Evolutionary conservation across 2,329 filamentous ascomycete species (phyloP), one percentile per base, ranked within the genome.

Genomic region (Fusarium napiforme): DNA sequence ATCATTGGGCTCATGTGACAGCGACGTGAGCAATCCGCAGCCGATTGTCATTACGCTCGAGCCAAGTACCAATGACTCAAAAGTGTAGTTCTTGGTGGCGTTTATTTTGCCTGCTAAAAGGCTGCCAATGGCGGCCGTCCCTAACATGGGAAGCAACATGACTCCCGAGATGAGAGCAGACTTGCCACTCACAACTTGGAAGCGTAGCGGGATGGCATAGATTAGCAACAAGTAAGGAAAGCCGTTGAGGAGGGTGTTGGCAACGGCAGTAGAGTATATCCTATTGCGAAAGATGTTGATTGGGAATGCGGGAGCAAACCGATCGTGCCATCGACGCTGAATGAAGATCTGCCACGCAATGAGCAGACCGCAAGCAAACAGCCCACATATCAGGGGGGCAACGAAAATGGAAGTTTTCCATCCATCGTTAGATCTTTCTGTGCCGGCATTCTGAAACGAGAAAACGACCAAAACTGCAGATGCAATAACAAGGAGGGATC

Each of bases 401-500:
- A 82, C 68, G 47, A 83, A 83, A 9, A 79, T 53, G 9, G 78
- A 79, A 28, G 82, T 80, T 12, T 82, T 77, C 87, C 88, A 90
- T 43, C 80, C 75, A n/a, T 81, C 69, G 2, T 69, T 64, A 6
- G 80, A 70, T 0, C 79, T 77, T n/a, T 65, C 52, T 3, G 76
- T 76, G 1, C 85, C 85, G 7, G 84, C 84, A 69, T 85, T 85
- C 73, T 91, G 88, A 63, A 91, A 89, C 4, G 89, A 82, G 72
- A 89, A 90, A 0, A 90, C 87, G 9, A 90, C 82, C 5, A 90
- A 82, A 1, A 88, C 85, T 1, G 88, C 85, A 4, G 87, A 85
- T 7, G 85, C 81, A 14, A 91, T 83, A 18, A 89, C 79, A 28
- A 91, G 81, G n/a, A 87, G 69, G 0, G 87, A 87, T 16, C 89